Evolutionary conservation across 495 filamentous ascomycete species (phyloP).

Genomic region (Penicillium diatomitis): DNA sequence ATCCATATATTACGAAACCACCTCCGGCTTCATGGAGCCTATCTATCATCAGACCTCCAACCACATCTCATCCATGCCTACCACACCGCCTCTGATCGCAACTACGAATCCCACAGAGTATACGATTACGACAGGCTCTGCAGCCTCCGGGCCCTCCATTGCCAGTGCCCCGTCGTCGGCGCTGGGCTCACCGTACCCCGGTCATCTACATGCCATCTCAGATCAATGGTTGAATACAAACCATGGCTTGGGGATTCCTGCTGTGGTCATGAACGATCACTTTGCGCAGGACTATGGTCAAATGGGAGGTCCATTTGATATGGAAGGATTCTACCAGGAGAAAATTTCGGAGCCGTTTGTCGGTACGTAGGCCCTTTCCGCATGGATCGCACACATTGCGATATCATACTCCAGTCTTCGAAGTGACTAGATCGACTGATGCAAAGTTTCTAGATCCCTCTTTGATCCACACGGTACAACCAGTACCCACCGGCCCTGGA

Average conservation of each 20-base stretch:
- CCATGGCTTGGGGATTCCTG: constrained; percentile 57
- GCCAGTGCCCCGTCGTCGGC: constrained; percentile 67
- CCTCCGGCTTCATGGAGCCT: constrained; percentile 18
- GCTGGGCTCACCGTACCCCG: constrained; percentile 71
- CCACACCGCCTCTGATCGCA: constrained; percentile 26
- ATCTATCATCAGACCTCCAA: constrained; percentile 22
- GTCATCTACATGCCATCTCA: constrained; percentile 49
- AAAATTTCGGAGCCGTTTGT: constrained; percentile 57
- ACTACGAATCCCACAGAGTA: constrained; percentile 28
- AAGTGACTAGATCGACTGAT: constrained; percentile 1
- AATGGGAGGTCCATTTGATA: constrained; percentile 23
- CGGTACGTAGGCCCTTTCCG: constrained; percentile 37
- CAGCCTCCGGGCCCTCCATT: constrained; percentile 63
- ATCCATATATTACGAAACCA: constrained; percentile 24
- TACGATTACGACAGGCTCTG: constrained; percentile 53
- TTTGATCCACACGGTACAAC: constrained; percentile 41
- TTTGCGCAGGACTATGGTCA: constrained; percentile 39
- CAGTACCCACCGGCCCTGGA: constrained; percentile 6
- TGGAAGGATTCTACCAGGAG: constrained; percentile 43
- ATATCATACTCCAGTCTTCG: too few relatives aligned
- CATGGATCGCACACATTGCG: too few relatives aligned
- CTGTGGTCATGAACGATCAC: constrained; percentile 54
- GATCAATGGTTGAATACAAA: constrained; percentile 53
- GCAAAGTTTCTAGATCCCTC: constrained; percentile 43
- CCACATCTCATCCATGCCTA: constrained; percentile 26